These are phyloP conservation scores for Marasmius oreades DNA, from an alignment of 1,284 basidiomycete species.

Conservation along the genomic window DNA sequence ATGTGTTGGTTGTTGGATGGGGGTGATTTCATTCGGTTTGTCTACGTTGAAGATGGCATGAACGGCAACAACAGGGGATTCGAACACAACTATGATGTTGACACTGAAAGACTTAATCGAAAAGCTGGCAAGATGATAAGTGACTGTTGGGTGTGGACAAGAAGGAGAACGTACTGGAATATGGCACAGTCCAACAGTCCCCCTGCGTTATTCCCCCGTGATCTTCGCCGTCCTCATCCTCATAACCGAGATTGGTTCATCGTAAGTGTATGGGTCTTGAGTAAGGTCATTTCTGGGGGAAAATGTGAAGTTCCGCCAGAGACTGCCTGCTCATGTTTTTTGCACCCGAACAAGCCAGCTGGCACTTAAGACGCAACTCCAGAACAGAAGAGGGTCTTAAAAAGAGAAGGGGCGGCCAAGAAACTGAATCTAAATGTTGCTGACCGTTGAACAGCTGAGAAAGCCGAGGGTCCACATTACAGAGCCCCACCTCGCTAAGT, in stretches of 20 bases:
- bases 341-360: conserved; percentile 5
- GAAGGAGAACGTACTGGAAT: conserved; percentile 77
- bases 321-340: conserved; percentile 44
- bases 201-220: conserved; percentile 86
- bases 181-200: conserved; percentile 96
- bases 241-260: conserved; percentile 53
- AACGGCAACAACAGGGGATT: conserved; percentile 90
- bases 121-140: conserved; percentile 58
- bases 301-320: conserved; percentile 2
- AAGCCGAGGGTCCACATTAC: too few relatives aligned
- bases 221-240: conserved; percentile 62
- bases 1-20: conserved; percentile 99
- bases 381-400: too few relatives aligned
- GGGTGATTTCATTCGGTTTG: conserved; percentile 93
- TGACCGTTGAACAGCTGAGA: background rate
- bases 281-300: conserved; percentile 39
- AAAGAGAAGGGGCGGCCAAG: background rate
- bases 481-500: too few relatives aligned
- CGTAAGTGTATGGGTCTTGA: conserved; percentile 53
- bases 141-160: conserved; percentile 3
- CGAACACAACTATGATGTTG: conserved; percentile 88
- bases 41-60: conserved; percentile 99
- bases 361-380: too few relatives aligned
- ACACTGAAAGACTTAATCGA: conserved; percentile 95
- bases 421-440: background rate